Evolutionary conservation across 805 yeast genomes (phyloP).

Genomic region (Diddensiella santjacobensis): DNA sequence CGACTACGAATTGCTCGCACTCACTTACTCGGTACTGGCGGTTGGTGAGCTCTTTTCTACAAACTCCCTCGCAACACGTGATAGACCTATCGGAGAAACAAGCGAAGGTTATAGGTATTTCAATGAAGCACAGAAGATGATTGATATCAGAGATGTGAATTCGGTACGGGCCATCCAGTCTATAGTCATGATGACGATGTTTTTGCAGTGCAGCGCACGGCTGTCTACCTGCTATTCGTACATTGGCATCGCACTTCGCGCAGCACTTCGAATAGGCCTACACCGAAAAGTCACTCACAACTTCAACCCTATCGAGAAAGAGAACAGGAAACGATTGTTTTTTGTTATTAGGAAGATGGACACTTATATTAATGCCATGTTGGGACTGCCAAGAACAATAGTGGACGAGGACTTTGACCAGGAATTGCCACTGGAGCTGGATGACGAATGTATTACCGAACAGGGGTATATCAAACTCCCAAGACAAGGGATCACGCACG

Average conservation of each 20-base stretch:
- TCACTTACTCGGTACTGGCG: constrained; percentile 79
- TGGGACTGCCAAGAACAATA: constrained; percentile 79
- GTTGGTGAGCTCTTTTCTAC: constrained; percentile 69
- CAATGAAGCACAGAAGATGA: constrained; percentile 69
- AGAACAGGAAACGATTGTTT: constrained; percentile 77
- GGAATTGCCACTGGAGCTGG: constrained; percentile 76
- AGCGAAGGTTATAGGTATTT: constrained; percentile 74
- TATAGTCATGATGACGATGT: constrained; percentile 78
- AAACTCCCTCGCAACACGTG: constrained; percentile 38
- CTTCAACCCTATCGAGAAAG: constrained; percentile 74
- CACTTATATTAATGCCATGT: constrained; percentile 77
- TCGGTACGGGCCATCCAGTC: constrained; percentile 82
- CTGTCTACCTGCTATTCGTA: constrained; percentile 84
- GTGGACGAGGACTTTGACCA: constrained; percentile 81
- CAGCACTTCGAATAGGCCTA: constrained; percentile 77
- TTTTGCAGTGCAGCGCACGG: constrained; percentile 83
- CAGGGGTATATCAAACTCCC: constrained; percentile 44
- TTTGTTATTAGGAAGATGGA: constrained; percentile 92
- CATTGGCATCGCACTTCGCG: constrained; percentile 80
- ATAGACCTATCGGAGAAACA: constrained; percentile 36
- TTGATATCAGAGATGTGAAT: constrained; percentile 79
- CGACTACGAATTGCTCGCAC: constrained; percentile 71
- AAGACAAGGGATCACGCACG: constrained; percentile 55
- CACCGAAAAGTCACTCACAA: constrained; percentile 66
- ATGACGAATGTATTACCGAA: constrained; percentile 76